Evolutionary conservation across 2,329 filamentous ascomycete genomes (phyloP), one percentile per base, ranked within the genome.

Genomic region (Aspergillus oerlinghausenensis): DNA sequence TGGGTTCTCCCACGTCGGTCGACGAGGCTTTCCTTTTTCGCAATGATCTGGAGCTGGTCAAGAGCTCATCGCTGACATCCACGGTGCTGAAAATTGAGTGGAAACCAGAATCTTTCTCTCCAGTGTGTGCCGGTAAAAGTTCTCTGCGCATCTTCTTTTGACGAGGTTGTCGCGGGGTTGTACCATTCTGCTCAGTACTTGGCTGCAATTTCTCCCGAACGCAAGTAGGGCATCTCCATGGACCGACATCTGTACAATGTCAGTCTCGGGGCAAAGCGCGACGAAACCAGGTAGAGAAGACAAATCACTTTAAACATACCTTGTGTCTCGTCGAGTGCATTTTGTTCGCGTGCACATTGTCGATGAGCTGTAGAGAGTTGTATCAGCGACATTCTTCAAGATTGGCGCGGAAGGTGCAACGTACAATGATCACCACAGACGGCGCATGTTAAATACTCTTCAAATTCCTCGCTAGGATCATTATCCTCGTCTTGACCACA

Each of bases 1-100:
- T 63, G 51, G 72, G 68, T 51, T 75, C 78, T 50, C 88, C 86
- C 14, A 66, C 79, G 56, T 85, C 83, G 11, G 83, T 79, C 3
- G 89, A 88, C 1, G 90, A 91, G 19, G 90, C 87, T 73, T 93
- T 96, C 54, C 92, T 85, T 75, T 96, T 96, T 58, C 92, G 84
- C 58, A 96, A 77, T 32, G 89, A 84, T 53, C 91, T 87, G 8
- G 90, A 87, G 49, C 88, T 89, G 72, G 93, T 88, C 77, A 88
- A 80, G 7, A 87, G 82, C 66, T 91, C 88, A 60, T 88, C 88
- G 53, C 88, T 84, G 54, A 89, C 79, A 40, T 89, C 86, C 10
- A 89, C 77, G 55, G 86, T 86, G 63, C 88, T 88, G 72, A 92
- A 92, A 28, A 91, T 84, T 0, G 89, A 92, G 72, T 90, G 88